A percentile compares a stretch with the other conserved stretches of the same genome.
Evolutionary conservation across 225 moss, liverwort and hornwort genomes (phyloP).

Genomic region (Sphagnum tenellum): DNA sequence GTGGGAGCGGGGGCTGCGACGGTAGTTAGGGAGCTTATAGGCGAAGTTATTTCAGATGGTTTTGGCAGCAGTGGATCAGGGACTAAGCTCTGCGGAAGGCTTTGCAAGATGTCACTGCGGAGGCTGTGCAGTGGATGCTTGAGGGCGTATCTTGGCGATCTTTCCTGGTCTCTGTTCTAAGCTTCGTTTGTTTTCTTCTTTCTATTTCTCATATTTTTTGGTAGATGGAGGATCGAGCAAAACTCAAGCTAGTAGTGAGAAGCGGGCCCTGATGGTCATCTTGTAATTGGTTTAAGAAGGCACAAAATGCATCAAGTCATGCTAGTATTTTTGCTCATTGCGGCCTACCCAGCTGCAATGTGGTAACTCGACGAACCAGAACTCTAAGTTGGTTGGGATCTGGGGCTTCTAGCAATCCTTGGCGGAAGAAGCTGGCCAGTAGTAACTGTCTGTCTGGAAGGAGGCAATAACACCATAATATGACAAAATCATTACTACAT

Average conservation of each 20-base stretch:
- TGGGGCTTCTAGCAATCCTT: too few species aligned
- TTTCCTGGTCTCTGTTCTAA: slow-evolving; percentile 51
- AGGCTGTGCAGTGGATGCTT: slow-evolving; percentile 43
- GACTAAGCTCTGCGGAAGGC: slow-evolving; percentile 19
- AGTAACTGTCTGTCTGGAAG: too few species aligned
- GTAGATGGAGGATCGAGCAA: not conserved
- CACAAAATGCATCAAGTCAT: too few species aligned
- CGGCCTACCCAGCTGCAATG: not conserved
- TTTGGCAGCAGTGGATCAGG: not conserved
- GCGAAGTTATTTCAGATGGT: slow-evolving; percentile 7
- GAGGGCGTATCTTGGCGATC: slow-evolving; percentile 45
- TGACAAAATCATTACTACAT: too few species aligned
- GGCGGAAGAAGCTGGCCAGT: too few species aligned
- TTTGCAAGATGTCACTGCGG: slow-evolving; percentile 11
- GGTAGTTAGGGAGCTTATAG: slow-evolving; percentile 26
- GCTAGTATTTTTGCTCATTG: not conserved
- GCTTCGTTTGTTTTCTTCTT: not conserved
- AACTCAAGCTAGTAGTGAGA: not conserved
- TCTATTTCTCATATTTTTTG: not conserved
- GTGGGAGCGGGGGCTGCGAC: slow-evolving; percentile 18
- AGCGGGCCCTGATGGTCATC: too few species aligned
- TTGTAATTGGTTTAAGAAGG: too few species aligned
- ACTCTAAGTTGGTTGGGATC: too few species aligned
- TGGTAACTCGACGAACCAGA: too few species aligned
- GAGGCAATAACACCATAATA: too few species aligned